Evolutionary conservation across 2,329 filamentous ascomycete genomes (phyloP).

Genomic region (Nemania sp.): DNA sequence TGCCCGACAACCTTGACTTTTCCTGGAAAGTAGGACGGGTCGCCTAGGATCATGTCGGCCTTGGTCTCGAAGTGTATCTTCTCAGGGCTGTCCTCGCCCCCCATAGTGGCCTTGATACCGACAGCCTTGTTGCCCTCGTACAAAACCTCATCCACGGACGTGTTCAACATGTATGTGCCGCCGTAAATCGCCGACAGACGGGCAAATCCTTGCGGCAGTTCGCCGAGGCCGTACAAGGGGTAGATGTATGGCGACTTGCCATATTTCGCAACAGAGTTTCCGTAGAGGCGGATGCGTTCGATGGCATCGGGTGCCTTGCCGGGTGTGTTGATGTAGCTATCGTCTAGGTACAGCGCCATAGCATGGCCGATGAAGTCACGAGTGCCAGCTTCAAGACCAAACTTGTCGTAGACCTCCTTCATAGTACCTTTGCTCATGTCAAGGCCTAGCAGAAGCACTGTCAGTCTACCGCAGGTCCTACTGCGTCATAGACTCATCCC

Average conservation of each 20-base stretch:
- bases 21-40: slow-evolving; percentile 92
- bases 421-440: slow-evolving; percentile 80
- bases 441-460: slow-evolving; percentile 62
- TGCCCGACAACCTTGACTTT: slow-evolving; percentile 89
- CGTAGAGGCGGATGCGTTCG: slow-evolving; percentile 91
- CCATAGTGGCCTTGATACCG: slow-evolving; percentile 98
- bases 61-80: slow-evolving; percentile 92
- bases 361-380: slow-evolving; percentile 97
- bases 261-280: slow-evolving; percentile 95
- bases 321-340: slow-evolving; percentile 76
- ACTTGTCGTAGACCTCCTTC: slow-evolving; percentile 99
- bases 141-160: slow-evolving; percentile 83
- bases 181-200: slow-evolving; percentile 98
- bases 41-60: slow-evolving; percentile 92
- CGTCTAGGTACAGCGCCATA: slow-evolving; percentile 93
- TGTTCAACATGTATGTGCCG: slow-evolving; percentile 99
- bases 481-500: background rate
- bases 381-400: slow-evolving; percentile 84
- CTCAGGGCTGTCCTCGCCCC: slow-evolving; percentile 70
- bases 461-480: slow-evolving; percentile 5
- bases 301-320: slow-evolving; percentile 83
- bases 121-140: slow-evolving; percentile 85
- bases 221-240: slow-evolving; percentile 93
- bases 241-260: slow-evolving; percentile 99
- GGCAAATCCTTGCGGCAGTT: slow-evolving; percentile 96